Base-by-base conservation (phyloP, 306 rosid genomes). In the Inga leiocalycina region DNA sequence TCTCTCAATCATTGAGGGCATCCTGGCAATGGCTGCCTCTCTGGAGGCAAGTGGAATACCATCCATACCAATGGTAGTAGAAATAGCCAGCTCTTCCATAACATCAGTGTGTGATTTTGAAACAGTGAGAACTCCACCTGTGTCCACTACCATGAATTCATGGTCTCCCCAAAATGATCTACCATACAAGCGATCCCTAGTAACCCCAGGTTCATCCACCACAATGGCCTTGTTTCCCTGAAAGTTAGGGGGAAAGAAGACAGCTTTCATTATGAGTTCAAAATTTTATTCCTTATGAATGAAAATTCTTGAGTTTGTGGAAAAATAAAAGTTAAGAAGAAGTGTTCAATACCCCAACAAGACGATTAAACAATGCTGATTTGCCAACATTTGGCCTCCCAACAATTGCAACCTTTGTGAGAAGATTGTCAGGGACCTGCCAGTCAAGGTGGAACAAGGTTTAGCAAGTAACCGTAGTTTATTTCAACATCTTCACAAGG, bases 341-440 rank as follows among this genome's bases (percentile, higher is more conserved):
- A 83, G 51, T 12, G 44, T 56, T 56, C 62, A 84, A 51, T 93
- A 96, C 99, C 97, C 94, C 97, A 71, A 93, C 97, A n/a, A 96
- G 92, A 71, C 98, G 94, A 76, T 96, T 96, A 84, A 90, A 96
- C 74, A 96, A 78, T 15, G 99, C 99, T 68, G 99, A 96, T 86
- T 96, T 96, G 77, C 99, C 98, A 83, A 93, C 98, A 24, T 95
- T 93, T n/a, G 99, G 99, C 84, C 98, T 91, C 84, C 99, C 99
- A 80, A 95, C 90, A 77, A 96, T 92, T 78, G 98, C 94, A 82
- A 95, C 90, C 84, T 82, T 91, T 17, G 94, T 94, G 79, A 95
- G 99, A 87, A 92, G 94, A 80, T 86, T 85, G 83, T 95, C 97
- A 32, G 98, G 99, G 85, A 96, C 88, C 98, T 92, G 94, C 79